Evolutionary conservation across 345 rosid genomes (phyloP).

Genomic region (Salix purpurea): DNA sequence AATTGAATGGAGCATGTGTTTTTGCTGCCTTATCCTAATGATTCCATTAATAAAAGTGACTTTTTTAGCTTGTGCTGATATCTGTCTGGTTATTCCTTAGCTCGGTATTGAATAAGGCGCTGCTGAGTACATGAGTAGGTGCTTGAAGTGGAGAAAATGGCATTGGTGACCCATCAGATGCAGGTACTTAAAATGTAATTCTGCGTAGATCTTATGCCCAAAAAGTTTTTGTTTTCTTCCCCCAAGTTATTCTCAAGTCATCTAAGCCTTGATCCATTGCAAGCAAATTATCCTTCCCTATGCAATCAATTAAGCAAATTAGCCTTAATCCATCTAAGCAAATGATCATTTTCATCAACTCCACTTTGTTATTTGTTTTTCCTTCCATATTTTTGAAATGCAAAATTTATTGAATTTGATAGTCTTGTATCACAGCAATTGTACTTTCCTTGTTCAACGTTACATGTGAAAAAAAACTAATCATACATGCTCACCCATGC

Average conservation of each 20-base stretch:
- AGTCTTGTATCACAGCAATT: background rate
- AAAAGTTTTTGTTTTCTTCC: background rate
- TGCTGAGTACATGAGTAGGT: constrained; percentile 55
- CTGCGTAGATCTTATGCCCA: background rate
- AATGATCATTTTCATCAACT: background rate
- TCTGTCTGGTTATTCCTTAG: constrained; percentile 5
- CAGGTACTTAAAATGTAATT: constrained; percentile 44
- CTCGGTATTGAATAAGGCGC: constrained; percentile 32
- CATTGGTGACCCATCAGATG: constrained; percentile 81
- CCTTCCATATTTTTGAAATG: background rate
- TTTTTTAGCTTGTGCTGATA: background rate
- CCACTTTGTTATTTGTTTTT: background rate
- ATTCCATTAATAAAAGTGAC: background rate
- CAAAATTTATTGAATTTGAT: background rate
- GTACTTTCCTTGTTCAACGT: background rate
- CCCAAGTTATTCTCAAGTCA: background rate
- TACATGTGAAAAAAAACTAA: background rate
- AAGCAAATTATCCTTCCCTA: background rate
- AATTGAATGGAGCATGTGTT: background rate
- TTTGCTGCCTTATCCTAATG: background rate
- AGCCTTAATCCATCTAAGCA: too few species aligned
- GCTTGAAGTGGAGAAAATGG: constrained; percentile 63
- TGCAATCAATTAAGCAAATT: background rate
- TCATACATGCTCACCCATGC: background rate
- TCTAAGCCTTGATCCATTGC: background rate